Evolutionary conservation across 306 rosid genomes (phyloP).

Genomic region (Casuarina glauca): DNA sequence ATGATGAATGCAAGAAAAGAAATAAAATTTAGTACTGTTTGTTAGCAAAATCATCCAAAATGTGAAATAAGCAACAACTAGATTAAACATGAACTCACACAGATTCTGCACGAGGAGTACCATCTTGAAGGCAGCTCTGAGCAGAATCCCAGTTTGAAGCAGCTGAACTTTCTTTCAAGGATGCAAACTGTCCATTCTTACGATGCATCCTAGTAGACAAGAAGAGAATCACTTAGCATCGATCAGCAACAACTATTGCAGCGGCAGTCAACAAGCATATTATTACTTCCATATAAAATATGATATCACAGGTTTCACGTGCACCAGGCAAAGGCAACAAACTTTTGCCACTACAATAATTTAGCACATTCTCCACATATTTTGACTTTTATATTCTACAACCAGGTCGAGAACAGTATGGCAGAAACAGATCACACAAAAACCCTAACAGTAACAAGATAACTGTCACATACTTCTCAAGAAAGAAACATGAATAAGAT

Average conservation of each 20-base stretch:
- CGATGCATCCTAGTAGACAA: conserved; percentile 78
- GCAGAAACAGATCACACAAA: background rate
- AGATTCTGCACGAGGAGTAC: conserved; percentile 60
- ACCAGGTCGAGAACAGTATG: background rate
- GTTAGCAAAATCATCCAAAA: background rate
- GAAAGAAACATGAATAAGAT: background rate
- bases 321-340: background rate
- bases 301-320: conserved; percentile 11
- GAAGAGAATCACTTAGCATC: conserved; percentile 15
- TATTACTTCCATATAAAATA: conserved; percentile 12
- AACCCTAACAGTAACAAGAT: background rate
- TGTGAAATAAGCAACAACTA: conserved; percentile 12
- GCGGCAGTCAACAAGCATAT: conserved; percentile 6
- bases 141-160: conserved; percentile 64
- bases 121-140: conserved; percentile 56
- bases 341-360: conserved; percentile 17
- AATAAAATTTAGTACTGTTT: background rate
- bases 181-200: conserved; percentile 87
- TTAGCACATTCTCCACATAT: conserved; percentile 1
- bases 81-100: conserved; percentile 58
- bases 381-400: background rate
- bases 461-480: background rate
- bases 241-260: background rate
- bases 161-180: conserved; percentile 66
- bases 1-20: background rate